Evolutionary conservation across 805 yeast genomes (phyloP), one percentile per base, ranked within the genome.

Genomic region (Middelhovenomyces tepae): DNA sequence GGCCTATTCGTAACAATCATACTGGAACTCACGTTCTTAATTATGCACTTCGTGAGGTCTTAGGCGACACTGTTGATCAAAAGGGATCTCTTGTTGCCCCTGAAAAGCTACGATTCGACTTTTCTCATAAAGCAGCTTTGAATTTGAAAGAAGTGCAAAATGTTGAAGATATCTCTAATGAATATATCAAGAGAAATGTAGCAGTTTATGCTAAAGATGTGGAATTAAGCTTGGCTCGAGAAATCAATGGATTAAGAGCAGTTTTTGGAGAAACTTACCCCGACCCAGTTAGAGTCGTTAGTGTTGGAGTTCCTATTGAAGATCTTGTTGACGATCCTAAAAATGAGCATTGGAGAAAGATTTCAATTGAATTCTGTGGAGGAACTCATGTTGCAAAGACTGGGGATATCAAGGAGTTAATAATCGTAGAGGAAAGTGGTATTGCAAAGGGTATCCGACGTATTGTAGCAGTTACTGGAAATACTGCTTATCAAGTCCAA

Each of bases 181-280:
- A 74, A 21, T 71, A 75, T 54, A 81, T 91, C 59, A 74, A 75
- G 51, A 68, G 72, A 35, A 78, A 84, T 57, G 61, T 73, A 46
- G 59, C 62, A 23, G 97, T 91, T 16, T 89, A 69, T 56, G 71
- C 94, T 40, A 73, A 85, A 60, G 93, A 87, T 24, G 95, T 89
- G 39, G 64, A 80, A 7, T 69, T 91, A 43, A 71, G 65, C 14
- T 53, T 61, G 39, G 98, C 97, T 25, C 75, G 71, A 50, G 62
- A 71, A 30, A 87, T 91, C 47, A 64, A 60, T 45, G 93, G 96
- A 19, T 76, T 91, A 29, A 83, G 98, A 63, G 98, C 98, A 36
- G 98, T 91, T 26, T 91, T 91, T 51, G 98, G 98, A 53, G 99
- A 91, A 67, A 85, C 95, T 3, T 91, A 91, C 55, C 99, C 99